Conservation (phyloP, 805 yeast genomes). For the Candida succiphila region DNA sequence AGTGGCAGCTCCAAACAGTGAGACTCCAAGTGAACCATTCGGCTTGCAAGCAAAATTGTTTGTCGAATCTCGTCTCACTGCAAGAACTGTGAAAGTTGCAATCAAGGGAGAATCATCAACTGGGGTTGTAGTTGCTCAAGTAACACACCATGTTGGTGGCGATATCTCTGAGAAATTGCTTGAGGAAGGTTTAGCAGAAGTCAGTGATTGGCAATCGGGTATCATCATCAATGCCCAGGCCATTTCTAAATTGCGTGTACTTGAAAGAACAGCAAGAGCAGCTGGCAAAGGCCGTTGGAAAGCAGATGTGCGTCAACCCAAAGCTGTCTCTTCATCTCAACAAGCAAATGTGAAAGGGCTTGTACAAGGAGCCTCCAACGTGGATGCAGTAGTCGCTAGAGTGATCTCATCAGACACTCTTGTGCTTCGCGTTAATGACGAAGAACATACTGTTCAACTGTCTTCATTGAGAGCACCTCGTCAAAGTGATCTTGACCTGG, state of each 20-base stretch:
- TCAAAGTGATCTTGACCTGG: constrained; percentile 43
- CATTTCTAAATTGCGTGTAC: constrained; percentile 53
- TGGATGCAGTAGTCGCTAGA: constrained; percentile 47
- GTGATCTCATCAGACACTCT: constrained; percentile 64
- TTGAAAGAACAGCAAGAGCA: constrained; percentile 52
- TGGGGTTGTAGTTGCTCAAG: constrained; percentile 50
- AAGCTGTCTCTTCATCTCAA: constrained; percentile 8
- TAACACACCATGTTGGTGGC: constrained; percentile 79
- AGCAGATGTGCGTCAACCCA: constrained; percentile 16
- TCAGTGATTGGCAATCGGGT: constrained; percentile 73
- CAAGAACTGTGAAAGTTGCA: constrained; percentile 45
- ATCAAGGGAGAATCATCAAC: constrained; percentile 51
- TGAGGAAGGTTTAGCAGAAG: constrained; percentile 61
- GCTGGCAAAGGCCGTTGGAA: constrained; percentile 52
- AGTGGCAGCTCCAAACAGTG: constrained; percentile 43
- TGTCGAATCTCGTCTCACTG: constrained; percentile 55
- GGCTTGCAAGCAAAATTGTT: constrained; percentile 59
- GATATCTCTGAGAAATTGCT: constrained; percentile 61
- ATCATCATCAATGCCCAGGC: constrained; percentile 51
- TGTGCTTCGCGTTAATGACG: constrained; percentile 38
- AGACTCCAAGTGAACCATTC: constrained; percentile 39
- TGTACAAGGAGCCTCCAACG: constrained; percentile 33
- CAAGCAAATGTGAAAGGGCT: constrained; percentile 16
- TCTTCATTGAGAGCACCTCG: constrained; percentile 74
- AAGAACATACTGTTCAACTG: constrained; percentile 59